A percentile compares a stretch with the other conserved stretches of the same genome.
Conservation (phyloP, 768 basidiomycete species). For the Agrocybe chaxingu region DNA sequence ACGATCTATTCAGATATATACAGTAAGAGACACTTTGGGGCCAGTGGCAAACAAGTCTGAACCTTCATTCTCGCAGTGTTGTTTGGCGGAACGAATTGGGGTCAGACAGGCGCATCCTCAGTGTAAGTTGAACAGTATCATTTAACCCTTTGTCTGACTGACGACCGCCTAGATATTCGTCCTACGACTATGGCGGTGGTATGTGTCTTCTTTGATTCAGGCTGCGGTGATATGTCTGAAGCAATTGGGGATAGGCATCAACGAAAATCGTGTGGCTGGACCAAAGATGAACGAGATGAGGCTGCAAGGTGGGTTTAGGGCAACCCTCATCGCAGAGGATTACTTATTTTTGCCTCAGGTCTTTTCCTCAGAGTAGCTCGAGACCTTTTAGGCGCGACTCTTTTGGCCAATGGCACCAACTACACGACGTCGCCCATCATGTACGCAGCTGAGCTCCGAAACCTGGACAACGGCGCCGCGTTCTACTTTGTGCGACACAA, state of each 20-base stretch:
- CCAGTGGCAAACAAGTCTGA: neutral
- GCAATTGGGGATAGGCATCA: constrained; percentile 34
- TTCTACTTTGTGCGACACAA: constrained; percentile 52
- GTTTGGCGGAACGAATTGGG: constrained; percentile 66
- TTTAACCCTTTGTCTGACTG: neutral
- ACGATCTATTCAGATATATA: constrained; percentile 36
- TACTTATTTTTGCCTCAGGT: constrained; percentile 21
- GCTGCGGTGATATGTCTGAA: neutral
- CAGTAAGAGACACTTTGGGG: constrained; percentile 25
- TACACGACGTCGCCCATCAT: constrained; percentile 42
- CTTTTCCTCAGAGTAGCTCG: constrained; percentile 50
- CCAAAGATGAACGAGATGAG: constrained; percentile 54
- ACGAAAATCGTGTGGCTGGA: constrained; percentile 45
- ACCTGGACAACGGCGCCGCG: constrained; percentile 37
- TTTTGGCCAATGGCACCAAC: constrained; percentile 48
- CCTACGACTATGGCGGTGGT: constrained; percentile 59
- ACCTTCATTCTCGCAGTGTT: constrained; percentile 34
- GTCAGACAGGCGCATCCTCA: constrained; percentile 52
- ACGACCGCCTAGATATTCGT: constrained; percentile 31
- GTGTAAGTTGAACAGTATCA: constrained; percentile 25
- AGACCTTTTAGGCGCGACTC: constrained; percentile 40
- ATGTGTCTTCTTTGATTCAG: neutral
- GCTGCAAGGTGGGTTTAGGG: constrained; percentile 34
- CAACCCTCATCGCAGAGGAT: neutral
- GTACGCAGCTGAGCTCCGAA: constrained; percentile 45